Conservation (phyloP, 116 monocot species). For the Phalaenopsis hybrid region DNA sequence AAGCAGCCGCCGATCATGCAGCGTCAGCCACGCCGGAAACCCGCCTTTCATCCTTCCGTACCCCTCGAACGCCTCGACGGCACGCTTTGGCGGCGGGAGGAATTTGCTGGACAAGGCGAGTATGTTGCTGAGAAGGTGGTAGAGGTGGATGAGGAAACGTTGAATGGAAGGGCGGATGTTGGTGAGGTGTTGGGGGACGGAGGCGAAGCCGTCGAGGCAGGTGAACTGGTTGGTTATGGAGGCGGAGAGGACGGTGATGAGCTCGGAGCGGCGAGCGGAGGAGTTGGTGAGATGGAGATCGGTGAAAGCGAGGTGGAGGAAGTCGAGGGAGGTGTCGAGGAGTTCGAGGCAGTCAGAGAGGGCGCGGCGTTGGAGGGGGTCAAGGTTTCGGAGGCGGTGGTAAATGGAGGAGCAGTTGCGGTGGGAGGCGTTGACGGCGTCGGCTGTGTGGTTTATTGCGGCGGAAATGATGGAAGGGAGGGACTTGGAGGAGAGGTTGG, state of each 20-base stretch:
- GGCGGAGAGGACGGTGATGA: conserved; percentile 15
- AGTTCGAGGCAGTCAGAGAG: conserved; percentile 21
- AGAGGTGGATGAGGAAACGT: conserved; percentile 27
- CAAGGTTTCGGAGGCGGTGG: neutral
- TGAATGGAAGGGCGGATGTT: conserved; percentile 33
- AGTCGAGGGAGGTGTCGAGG: conserved; percentile 11
- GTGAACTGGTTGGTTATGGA: conserved; percentile 76
- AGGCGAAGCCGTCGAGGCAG: conserved; percentile 71
- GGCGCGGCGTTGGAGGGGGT: conserved; percentile 10
- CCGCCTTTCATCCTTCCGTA: conserved; percentile 23
- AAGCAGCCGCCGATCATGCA: conserved; percentile 24
- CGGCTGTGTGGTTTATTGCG: conserved; percentile 12
- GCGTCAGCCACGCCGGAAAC: conserved; percentile 38
- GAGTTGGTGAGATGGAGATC: conserved; percentile 3
- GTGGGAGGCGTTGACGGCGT: conserved; percentile 9
- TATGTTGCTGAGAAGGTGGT: conserved; percentile 61
- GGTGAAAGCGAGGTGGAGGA: neutral
- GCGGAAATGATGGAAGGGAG: conserved; percentile 12
- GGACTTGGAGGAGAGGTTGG: conserved; percentile 11
- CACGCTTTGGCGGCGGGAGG: neutral
- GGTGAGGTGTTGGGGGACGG: conserved; percentile 19
- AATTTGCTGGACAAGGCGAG: conserved; percentile 69
- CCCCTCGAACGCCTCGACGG: conserved; percentile 27
- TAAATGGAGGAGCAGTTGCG: conserved; percentile 6
- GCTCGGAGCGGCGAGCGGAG: neutral